A percentile compares a stretch with the other conserved stretches of the same genome.
phyloP scores from a whole-genome alignment of 2,329 filamentous ascomycete genomes.

The Monilinia fructigena region DNA sequence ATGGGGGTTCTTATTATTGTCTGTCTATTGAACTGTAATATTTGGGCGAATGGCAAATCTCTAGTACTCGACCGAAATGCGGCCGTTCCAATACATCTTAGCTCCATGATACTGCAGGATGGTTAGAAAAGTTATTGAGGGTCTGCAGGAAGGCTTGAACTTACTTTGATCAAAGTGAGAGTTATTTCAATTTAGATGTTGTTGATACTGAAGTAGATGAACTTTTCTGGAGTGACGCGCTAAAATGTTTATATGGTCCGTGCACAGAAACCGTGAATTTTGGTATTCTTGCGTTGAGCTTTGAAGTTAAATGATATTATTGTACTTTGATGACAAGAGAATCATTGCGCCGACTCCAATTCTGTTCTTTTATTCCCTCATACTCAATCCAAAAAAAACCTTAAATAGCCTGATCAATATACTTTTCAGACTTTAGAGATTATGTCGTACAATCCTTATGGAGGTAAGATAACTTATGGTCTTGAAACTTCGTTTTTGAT shows the following conservation, averaged over 20 bases:
- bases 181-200: slow-evolving; percentile 27
- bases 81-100: slow-evolving; percentile 33
- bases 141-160: slow-evolving; percentile 25
- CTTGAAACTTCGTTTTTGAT: slow-evolving; percentile 3
- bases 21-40: slow-evolving; percentile 1
- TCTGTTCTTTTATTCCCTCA: background rate
- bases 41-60: slow-evolving; percentile 2
- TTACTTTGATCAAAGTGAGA: slow-evolving; percentile 28
- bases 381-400: no score
- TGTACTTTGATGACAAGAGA: background rate
- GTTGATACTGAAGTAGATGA: slow-evolving; percentile 25
- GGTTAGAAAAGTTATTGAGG: slow-evolving; percentile 23
- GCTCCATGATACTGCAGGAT: slow-evolving; percentile 37
- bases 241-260: slow-evolving; percentile 21
- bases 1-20: slow-evolving; percentile 8
- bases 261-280: slow-evolving; percentile 13
- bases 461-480: slow-evolving; percentile 31
- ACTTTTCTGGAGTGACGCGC: slow-evolving; percentile 20
- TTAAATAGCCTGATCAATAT: background rate
- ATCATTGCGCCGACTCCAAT: slow-evolving; percentile 13
- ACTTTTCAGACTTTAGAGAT: slow-evolving; percentile 3
- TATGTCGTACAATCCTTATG: slow-evolving; percentile 42
- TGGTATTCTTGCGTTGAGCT: slow-evolving; percentile 4
- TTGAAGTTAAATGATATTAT: background rate
- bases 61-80: slow-evolving; percentile 9